These are phyloP conservation scores for Hanseniaspora jakobsenii DNA, from an alignment of 805 yeast species.

Conservation along the genomic window DNA sequence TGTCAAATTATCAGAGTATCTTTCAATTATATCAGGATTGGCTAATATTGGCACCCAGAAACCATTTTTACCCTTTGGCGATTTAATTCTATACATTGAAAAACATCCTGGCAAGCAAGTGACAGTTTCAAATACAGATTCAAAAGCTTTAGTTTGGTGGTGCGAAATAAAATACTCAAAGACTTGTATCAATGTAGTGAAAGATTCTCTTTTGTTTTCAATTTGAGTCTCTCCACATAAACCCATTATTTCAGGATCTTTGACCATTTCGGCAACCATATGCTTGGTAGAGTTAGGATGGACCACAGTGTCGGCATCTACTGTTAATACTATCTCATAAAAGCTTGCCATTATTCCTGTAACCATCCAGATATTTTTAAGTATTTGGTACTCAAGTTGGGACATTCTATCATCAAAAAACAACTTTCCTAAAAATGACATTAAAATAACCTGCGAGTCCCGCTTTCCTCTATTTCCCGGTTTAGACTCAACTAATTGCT, in stretches of 20 bases:
- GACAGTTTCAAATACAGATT: slow-evolving; percentile 87
- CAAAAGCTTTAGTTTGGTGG: slow-evolving; percentile 89
- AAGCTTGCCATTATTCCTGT: slow-evolving; percentile 76
- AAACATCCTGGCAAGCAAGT: slow-evolving; percentile 95
- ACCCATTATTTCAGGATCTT: slow-evolving; percentile 80
- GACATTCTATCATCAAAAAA: slow-evolving; percentile 94
- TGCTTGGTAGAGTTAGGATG: slow-evolving; percentile 80
- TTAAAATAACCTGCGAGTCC: slow-evolving; percentile 81
- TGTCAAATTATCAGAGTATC: slow-evolving; percentile 76
- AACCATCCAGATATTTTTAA: slow-evolving; percentile 62
- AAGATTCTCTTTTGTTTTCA: slow-evolving; percentile 64
- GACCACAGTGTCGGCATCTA: slow-evolving; percentile 86
- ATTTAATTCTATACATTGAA: slow-evolving; percentile 78
- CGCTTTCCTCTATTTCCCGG: slow-evolving; percentile 96
- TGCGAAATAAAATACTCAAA: slow-evolving; percentile 88
- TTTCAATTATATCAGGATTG: slow-evolving; percentile 85
- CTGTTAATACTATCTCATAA: slow-evolving; percentile 79
- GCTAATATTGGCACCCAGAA: slow-evolving; percentile 90
- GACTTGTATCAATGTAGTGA: slow-evolving; percentile 91
- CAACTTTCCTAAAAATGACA: slow-evolving; percentile 79
- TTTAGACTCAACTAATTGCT: slow-evolving; percentile 45
- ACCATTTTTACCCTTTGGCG: slow-evolving; percentile 69
- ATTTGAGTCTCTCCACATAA: slow-evolving; percentile 91
- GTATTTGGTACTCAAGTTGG: slow-evolving; percentile 67
- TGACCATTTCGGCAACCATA: slow-evolving; percentile 81